Percentiles rank a stretch among this genome's conserved stretches.
Conservation (phyloP, 768 basidiomycete genomes). For the Crassisporium funariophilum region DNA sequence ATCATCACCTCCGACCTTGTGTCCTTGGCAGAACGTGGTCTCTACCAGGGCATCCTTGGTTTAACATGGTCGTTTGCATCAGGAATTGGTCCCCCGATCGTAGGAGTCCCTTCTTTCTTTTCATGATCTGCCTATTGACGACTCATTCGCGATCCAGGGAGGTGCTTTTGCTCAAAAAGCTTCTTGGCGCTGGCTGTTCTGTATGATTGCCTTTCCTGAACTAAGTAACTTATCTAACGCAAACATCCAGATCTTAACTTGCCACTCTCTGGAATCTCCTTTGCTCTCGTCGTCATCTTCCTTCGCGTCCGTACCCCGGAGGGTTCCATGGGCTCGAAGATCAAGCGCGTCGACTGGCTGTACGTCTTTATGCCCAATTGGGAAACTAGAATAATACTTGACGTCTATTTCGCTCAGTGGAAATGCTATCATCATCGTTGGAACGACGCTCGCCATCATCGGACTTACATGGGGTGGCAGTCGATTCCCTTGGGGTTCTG, state of each 20-base stretch:
- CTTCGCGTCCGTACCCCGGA: conserved; percentile 4
- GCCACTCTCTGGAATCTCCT: conserved; percentile 10
- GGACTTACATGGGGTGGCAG: conserved; percentile 54
- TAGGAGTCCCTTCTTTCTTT: conserved; percentile 33
- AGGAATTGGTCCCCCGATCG: conserved; percentile 24
- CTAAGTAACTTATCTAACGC: background rate
- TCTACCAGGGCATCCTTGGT: conserved; percentile 37
- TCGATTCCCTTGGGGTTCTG: conserved; percentile 41
- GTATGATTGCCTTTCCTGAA: conserved; percentile 18
- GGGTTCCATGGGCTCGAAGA: background rate
- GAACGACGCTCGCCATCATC: conserved; percentile 34
- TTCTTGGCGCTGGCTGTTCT: conserved; percentile 35
- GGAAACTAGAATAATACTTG: background rate
- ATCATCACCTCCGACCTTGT: conserved; percentile 50
- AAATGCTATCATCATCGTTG: conserved; percentile 40
- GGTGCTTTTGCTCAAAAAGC: background rate
- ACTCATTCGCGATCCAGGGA: background rate
- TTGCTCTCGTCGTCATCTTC: conserved; percentile 11
- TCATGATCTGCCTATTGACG: conserved; percentile 36
- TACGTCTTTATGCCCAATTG: conserved; percentile 29
- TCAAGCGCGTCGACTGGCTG: conserved; percentile 43
- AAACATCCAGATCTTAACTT: conserved; percentile 16
- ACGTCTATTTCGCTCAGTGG: conserved; percentile 31
- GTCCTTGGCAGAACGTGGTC: conserved; percentile 46
- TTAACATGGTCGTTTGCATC: conserved; percentile 28